Evolutionary conservation across 495 filamentous ascomycete species (phyloP), one percentile per base, ranked within the genome.

Genomic region (Platismatia glauca): DNA sequence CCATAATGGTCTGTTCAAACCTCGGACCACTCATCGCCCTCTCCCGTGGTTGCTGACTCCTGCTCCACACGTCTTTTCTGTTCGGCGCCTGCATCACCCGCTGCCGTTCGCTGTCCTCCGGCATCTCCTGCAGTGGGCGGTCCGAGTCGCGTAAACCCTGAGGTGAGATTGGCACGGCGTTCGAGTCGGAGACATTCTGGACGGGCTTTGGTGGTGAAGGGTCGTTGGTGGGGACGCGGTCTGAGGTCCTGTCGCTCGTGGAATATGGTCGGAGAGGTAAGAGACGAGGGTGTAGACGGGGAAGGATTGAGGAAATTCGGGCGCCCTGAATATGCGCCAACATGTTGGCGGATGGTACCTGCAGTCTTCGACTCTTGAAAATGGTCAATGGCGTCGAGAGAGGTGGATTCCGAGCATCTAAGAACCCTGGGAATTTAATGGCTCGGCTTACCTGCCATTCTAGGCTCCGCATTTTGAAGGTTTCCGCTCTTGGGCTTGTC

Each of bases 1-100:
- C 84, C 79, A 96, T 89, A 66, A 92, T 88, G 20, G 89, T 97
- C 82, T 97, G 93, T 80, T 98, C 94, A 69, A 98, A 98, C 65
- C 94, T 80, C 65, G 94, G 94, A 39, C 94, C 94, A 20, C 82
- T 80, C 94, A 98, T 98, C 22, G 89, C 94, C 74, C 82, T 71
- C 56, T 80, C 80, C 64, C 93, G 79, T 20, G 89, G 88, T 72
- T 82, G 82, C 81, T 98, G 94, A 77, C 82, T 91, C 66, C 82
- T 73, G 43, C 88, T 88, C 94, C 94, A 98, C 61, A 89, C 80
- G 29, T 73, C 81, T 50, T 78, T 75, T 41, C 91, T 85, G 79
- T 98, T 97, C 27, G 94, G 94, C 29, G 94, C 90, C 78, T 98
- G 94, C 70, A 81, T 75, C 55, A 79, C 73, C 48, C 84, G 79